phyloP scores from a whole-genome alignment of 768 basidiomycete species.

The Boletus pseudo-olivaceus region DNA sequence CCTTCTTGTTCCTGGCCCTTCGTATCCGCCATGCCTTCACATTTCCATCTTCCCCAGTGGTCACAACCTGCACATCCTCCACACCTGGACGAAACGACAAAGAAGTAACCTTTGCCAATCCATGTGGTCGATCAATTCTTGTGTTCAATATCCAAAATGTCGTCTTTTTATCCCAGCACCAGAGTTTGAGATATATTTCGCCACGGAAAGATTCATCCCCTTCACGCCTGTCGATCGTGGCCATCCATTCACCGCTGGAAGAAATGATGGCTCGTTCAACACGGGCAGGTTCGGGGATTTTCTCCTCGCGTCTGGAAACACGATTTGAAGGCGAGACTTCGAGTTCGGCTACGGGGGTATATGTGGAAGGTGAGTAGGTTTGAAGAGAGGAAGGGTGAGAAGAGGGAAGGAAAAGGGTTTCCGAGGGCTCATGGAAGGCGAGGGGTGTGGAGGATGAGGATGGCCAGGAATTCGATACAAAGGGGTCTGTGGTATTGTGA shows the following conservation, averaged over 20 bases:
- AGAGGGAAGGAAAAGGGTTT: constrained; percentile 82
- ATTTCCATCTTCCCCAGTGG: constrained; percentile 68
- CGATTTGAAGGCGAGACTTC: constrained; percentile 94
- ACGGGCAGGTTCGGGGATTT: constrained; percentile 65
- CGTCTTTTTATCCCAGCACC: constrained; percentile 74
- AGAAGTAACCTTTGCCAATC: constrained; percentile 53
- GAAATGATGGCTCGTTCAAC: constrained; percentile 72
- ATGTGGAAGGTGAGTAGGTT: constrained; percentile 72
- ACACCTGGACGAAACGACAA: constrained; percentile 63
- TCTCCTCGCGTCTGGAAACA: constrained; percentile 78
- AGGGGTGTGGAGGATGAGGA: constrained; percentile 56
- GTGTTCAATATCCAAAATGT: constrained; percentile 78
- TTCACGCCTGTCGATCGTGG: constrained; percentile 76
- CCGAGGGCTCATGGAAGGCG: constrained; percentile 68
- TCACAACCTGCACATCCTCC: constrained; percentile 51
- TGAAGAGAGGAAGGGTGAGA: constrained; percentile 96
- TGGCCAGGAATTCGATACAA: constrained; percentile 31
- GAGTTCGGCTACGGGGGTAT: constrained; percentile 75
- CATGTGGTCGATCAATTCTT: constrained; percentile 86
- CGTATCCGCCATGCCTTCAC: constrained; percentile 82
- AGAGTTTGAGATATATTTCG: constrained; percentile 84
- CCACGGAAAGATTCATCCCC: constrained; percentile 60
- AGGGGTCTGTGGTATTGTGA: constrained; percentile 32
- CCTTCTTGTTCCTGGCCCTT: constrained; percentile 42
- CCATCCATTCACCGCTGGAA: constrained; percentile 81